phyloP scores from a whole-genome alignment of 371 early-diverging fungal species.

The Apophysomyces trapeziformis region DNA sequence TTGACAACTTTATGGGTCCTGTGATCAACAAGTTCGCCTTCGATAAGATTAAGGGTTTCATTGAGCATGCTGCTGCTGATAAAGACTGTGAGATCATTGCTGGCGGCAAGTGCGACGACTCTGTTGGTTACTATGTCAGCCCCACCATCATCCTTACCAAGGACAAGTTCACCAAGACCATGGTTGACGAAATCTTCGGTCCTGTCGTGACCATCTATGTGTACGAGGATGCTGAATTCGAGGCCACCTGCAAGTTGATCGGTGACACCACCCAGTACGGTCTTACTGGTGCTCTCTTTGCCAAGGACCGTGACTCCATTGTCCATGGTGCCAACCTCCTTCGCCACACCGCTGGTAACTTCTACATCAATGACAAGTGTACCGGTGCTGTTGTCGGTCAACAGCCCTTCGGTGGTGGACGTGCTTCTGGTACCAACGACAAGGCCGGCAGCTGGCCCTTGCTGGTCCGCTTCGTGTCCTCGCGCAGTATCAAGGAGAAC shows the following conservation, averaged over 20 bases:
- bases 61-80: constrained; percentile 75
- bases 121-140: constrained; percentile 88
- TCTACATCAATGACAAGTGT: constrained; percentile 98
- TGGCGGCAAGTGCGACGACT: constrained; percentile 84
- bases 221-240: constrained; percentile 85
- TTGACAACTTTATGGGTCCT: constrained; percentile 77
- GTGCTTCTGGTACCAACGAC: constrained; percentile 97
- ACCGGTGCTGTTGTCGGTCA: constrained; percentile 98
- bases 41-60: constrained; percentile 90
- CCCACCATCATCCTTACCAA: constrained; percentile 93
- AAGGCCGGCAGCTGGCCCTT: constrained; percentile 88
- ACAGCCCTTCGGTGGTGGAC: constrained; percentile 97
- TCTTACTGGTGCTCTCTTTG: constrained; percentile 91
- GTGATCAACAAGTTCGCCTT: constrained; percentile 93
- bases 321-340: constrained; percentile 76
- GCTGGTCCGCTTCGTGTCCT: constrained; percentile 84
- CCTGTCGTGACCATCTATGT: constrained; percentile 96
- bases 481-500: constrained; percentile 96
- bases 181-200: constrained; percentile 97
- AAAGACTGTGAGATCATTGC: constrained; percentile 76
- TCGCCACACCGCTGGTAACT: constrained; percentile 95
- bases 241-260: constrained; percentile 73
- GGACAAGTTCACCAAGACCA: constrained; percentile 84
- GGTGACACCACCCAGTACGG: constrained; percentile 87
- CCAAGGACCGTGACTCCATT: constrained; percentile 83